These are phyloP conservation scores for Pseudomonodictys pantanalensis DNA, from an alignment of 495 filamentous ascomycete species.

Conservation along the genomic window DNA sequence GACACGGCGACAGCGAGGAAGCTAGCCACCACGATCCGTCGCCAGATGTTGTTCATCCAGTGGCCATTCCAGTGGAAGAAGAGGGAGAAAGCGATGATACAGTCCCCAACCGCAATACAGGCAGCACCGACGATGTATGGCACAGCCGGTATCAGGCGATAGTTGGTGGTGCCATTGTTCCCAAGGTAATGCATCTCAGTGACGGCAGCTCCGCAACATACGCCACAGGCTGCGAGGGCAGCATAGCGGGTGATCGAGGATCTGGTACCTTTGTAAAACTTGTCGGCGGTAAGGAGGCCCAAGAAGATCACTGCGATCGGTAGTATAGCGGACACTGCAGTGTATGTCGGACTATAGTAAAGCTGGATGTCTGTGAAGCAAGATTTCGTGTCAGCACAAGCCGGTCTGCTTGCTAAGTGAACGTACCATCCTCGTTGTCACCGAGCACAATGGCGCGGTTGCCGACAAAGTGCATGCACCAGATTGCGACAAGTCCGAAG, in stretches of 20 bases:
- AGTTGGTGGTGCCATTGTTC: slow-evolving; percentile 78
- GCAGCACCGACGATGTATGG: slow-evolving; percentile 65
- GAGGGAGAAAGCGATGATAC: slow-evolving; percentile 61
- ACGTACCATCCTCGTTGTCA: slow-evolving; percentile 52
- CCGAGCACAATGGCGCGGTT: slow-evolving; percentile 74
- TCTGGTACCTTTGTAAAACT: slow-evolving; percentile 42
- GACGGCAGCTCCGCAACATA: slow-evolving; percentile 67
- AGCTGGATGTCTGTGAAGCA: slow-evolving; percentile 74
- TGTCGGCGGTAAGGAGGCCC: slow-evolving; percentile 63
- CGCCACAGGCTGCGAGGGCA: slow-evolving; percentile 53
- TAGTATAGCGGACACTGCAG: slow-evolving; percentile 74
- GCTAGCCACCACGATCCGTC: slow-evolving; percentile 61
- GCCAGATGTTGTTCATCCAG: slow-evolving; percentile 80
- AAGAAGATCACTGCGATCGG: slow-evolving; percentile 69
- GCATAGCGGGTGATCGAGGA: slow-evolving; percentile 33
- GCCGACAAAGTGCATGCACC: slow-evolving; percentile 83
- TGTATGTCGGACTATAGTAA: slow-evolving; percentile 68
- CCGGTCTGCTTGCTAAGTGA: no score
- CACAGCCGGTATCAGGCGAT: slow-evolving; percentile 56
- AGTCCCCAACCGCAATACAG: slow-evolving; percentile 68
- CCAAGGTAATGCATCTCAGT: slow-evolving; percentile 91
- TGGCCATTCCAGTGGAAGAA: slow-evolving; percentile 75
- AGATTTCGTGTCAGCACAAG: no score
- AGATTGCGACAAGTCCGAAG: slow-evolving; percentile 83
- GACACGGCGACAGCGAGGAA: slow-evolving; percentile 71